Evolutionary conservation across 2,329 filamentous ascomycete genomes (phyloP).

Genomic region (Pseudopyrenochaeta lycopersici): DNA sequence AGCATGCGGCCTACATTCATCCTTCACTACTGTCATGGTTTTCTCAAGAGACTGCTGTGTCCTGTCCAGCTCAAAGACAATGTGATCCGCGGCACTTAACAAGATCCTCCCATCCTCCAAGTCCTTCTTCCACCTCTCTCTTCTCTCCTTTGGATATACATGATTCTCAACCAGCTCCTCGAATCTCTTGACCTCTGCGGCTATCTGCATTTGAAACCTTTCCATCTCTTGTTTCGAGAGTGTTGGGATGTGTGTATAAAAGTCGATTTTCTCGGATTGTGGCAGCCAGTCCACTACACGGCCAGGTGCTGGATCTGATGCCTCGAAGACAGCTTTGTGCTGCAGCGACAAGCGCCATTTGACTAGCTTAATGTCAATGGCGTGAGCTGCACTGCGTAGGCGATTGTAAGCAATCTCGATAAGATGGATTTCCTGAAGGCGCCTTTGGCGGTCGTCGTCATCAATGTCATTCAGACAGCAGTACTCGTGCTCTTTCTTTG

Average conservation of each 20-base stretch:
- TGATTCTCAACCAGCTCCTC: slow-evolving; percentile 17
- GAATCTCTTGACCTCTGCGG: slow-evolving; percentile 27
- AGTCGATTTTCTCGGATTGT: slow-evolving; percentile 1
- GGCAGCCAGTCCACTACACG: slow-evolving; percentile 22
- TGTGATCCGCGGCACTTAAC: slow-evolving; percentile 24
- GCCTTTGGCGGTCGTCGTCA: slow-evolving; percentile 26
- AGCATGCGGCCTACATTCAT: neutral
- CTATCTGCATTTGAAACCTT: slow-evolving; percentile 20
- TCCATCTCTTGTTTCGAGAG: slow-evolving; percentile 30
- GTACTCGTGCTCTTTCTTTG: slow-evolving; percentile 31
- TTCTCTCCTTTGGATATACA: slow-evolving; percentile 11
- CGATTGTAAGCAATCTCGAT: slow-evolving; percentile 26
- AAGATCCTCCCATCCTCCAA: slow-evolving; percentile 31
- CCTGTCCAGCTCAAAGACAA: slow-evolving; percentile 25
- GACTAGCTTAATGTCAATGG: slow-evolving; percentile 24
- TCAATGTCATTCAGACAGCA: slow-evolving; percentile 18
- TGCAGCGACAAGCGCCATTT: slow-evolving; percentile 26
- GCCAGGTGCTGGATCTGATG: neutral
- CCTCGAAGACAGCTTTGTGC: slow-evolving; percentile 26
- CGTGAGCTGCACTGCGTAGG: slow-evolving; percentile 22
- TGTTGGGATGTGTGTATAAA: slow-evolving; percentile 19
- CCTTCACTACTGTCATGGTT: neutral
- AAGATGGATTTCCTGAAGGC: slow-evolving; percentile 30
- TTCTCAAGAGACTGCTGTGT: neutral
- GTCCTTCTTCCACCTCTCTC: slow-evolving; percentile 28